phyloP scores from a whole-genome alignment of 1,284 basidiomycete species.

The Pisolithus thermaeus region DNA sequence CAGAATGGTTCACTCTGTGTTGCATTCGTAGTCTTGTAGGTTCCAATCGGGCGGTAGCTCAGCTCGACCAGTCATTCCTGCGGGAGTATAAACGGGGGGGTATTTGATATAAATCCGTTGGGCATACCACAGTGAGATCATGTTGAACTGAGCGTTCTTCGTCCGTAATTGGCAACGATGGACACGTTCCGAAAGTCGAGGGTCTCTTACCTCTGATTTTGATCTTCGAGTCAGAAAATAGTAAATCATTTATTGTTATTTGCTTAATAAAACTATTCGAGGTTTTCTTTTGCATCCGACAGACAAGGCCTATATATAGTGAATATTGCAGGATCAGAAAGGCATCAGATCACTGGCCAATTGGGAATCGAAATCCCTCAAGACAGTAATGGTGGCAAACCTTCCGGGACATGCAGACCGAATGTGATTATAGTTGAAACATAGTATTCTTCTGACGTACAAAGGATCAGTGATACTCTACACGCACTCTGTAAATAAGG shows the following conservation, averaged over 20 bases:
- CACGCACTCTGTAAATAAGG: no score
- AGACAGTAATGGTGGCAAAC: slow-evolving; percentile 14
- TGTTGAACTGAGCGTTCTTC: slow-evolving; percentile 92
- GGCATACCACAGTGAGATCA: slow-evolving; percentile 83
- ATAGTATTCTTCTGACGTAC: not conserved
- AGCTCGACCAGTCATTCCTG: slow-evolving; percentile 95
- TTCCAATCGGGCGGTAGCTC: slow-evolving; percentile 90
- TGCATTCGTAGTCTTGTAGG: slow-evolving; percentile 93
- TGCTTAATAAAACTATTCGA: no score
- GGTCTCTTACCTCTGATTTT: no score
- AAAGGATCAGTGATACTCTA: no score
- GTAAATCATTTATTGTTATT: no score
- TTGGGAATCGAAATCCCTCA: slow-evolving; percentile 12
- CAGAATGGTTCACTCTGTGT: slow-evolving; percentile 58
- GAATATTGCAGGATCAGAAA: no score
- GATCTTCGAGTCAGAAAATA: no score
- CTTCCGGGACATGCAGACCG: not conserved
- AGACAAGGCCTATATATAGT: no score
- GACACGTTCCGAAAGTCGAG: slow-evolving; percentile 98
- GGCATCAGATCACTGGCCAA: slow-evolving; percentile 2
- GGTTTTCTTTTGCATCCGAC: no score
- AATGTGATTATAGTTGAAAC: not conserved
- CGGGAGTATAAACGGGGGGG: no score
- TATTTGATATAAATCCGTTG: not conserved
- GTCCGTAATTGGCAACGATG: slow-evolving; percentile 96